Conservation (phyloP, 2,329 filamentous ascomycete genomes). For the Mycosphaerelloides madeirae region DNA sequence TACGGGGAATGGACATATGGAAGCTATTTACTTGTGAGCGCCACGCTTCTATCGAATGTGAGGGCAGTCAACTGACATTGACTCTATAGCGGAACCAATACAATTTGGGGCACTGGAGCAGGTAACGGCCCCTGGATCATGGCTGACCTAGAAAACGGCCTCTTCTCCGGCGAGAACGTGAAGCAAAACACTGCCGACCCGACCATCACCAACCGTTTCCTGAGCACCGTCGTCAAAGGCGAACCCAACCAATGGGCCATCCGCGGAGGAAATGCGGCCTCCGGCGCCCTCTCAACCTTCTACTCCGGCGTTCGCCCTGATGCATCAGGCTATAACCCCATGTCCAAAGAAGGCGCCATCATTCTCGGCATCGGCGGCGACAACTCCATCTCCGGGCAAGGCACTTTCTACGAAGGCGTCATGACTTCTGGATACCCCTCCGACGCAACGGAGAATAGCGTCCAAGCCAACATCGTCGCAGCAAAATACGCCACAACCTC, state of each 20-base stretch:
- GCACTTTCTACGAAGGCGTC: conserved; percentile 54
- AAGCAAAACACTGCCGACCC: conserved; percentile 50
- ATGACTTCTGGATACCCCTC: conserved; percentile 61
- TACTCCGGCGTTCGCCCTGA: conserved; percentile 55
- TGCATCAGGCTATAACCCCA: conserved; percentile 52
- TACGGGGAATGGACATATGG: conserved; percentile 62
- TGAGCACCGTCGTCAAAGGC: conserved; percentile 56
- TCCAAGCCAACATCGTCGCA: conserved; percentile 53
- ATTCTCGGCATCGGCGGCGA: conserved; percentile 68
- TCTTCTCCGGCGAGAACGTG: conserved; percentile 54
- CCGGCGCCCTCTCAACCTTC: conserved; percentile 54
- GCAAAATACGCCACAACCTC: conserved; percentile 51
- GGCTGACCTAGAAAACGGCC: conserved; percentile 63
- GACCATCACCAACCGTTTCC: conserved; percentile 51
- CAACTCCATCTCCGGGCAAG: conserved; percentile 56
- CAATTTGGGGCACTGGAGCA: conserved; percentile 52
- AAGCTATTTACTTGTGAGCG: conserved; percentile 53
- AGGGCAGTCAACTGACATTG: too few species aligned
- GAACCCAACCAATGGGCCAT: conserved; percentile 54
- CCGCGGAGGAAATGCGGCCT: conserved; percentile 53
- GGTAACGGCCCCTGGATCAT: conserved; percentile 63
- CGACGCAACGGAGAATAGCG: conserved; percentile 52
- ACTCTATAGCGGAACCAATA: conserved; percentile 48
- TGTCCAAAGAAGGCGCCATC: conserved; percentile 62
- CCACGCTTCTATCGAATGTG: too few species aligned